These are phyloP conservation scores for Lentinula edodes DNA, from an alignment of 768 basidiomycete species.

Conservation along the genomic window DNA sequence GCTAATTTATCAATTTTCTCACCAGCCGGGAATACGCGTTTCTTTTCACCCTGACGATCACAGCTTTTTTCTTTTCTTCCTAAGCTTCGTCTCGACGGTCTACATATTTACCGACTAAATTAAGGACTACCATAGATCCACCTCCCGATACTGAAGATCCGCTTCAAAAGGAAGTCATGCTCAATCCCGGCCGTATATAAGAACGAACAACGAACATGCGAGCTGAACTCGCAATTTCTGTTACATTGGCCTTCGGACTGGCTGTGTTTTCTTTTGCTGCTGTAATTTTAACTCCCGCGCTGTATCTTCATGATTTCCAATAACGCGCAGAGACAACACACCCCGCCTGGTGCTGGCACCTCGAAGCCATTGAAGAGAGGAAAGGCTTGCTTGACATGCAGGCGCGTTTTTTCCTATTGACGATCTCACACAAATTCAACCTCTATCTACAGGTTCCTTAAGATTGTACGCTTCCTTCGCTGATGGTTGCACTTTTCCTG, in stretches of 20 bases:
- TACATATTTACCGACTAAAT: not conserved
- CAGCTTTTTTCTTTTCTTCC: not conserved
- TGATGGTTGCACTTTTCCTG: not conserved
- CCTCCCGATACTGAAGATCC: not conserved
- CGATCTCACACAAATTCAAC: not conserved
- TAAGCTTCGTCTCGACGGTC: not conserved
- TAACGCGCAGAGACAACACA: not conserved
- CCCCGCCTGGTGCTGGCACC: not conserved
- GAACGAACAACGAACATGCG: not conserved
- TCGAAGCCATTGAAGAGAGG: constrained; percentile 46
- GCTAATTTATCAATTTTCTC: not conserved
- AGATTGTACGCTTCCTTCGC: constrained; percentile 32
- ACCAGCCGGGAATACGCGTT: not conserved
- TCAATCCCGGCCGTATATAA: not conserved
- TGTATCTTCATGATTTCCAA: not conserved
- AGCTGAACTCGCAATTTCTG: not conserved
- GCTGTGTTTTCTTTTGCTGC: not conserved
- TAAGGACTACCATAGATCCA: not conserved
- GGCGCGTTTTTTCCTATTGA: constrained; percentile 21
- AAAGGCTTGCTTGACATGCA: constrained; percentile 51
- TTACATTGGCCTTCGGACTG: not conserved
- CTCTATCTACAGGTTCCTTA: constrained; percentile 32
- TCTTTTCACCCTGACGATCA: not conserved
- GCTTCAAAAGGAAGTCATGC: not conserved
- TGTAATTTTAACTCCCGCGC: not conserved